Conservation (phyloP, 257 asterid genomes). For the Nicotiana knightiana region DNA sequence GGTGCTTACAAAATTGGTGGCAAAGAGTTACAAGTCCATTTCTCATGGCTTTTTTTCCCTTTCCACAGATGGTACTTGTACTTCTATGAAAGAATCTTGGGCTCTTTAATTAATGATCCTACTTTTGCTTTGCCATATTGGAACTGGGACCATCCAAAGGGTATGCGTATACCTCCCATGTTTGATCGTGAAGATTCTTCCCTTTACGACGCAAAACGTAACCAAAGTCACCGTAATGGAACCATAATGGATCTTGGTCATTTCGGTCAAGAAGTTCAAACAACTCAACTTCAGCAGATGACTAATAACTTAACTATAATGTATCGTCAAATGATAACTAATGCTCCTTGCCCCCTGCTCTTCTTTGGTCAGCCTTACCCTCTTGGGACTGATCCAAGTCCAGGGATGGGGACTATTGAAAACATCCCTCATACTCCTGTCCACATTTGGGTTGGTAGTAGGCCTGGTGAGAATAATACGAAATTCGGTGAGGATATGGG, state of each 20-base stretch:
- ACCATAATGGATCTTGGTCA: background rate
- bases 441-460: conserved; percentile 1
- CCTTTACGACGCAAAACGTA: conserved; percentile 8
- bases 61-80: conserved; percentile 31
- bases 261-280: background rate
- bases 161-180: conserved; percentile 24
- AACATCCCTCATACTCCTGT: conserved; percentile 17
- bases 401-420: conserved; percentile 21
- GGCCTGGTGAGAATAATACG: rapidly evolving
- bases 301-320: conserved; percentile 11
- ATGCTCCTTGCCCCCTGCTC: background rate
- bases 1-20: conserved; percentile 20
- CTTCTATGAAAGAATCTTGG: conserved; percentile 29
- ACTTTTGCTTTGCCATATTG: conserved; percentile 20
- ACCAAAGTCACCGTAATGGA: conserved; percentile 14
- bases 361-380: conserved; percentile 15
- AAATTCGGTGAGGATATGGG: background rate
- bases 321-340: conserved; percentile 19
- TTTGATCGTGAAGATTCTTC: background rate
- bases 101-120: conserved; percentile 20
- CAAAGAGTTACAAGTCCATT: conserved; percentile 18
- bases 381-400: background rate
- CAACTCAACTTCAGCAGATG: background rate
- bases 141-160: conserved; percentile 25
- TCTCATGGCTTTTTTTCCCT: conserved; percentile 28